Conservation (phyloP, 257 asterid species). For the Nicotiana tomentosiformis region DNA sequence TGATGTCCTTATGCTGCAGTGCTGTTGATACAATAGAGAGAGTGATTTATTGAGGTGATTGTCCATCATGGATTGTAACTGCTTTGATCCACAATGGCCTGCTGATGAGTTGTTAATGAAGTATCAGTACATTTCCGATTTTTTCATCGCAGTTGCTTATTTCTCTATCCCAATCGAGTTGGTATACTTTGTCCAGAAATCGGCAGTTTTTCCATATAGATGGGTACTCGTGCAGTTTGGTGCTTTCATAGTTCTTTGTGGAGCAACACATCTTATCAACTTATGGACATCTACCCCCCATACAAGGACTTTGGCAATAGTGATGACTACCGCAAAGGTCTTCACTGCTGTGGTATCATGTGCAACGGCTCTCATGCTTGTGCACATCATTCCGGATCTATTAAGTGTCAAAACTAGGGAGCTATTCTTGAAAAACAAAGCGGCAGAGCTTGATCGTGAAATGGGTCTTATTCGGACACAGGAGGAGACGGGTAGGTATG, state of each 20-base stretch:
- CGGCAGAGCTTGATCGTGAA: slow-evolving; percentile 95
- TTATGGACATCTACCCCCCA: slow-evolving; percentile 83
- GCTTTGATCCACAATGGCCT: slow-evolving; percentile 90
- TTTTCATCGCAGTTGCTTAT: slow-evolving; percentile 97
- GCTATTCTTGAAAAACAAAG: slow-evolving; percentile 80
- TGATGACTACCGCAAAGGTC: slow-evolving; percentile 77
- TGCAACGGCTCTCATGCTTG: slow-evolving; percentile 92
- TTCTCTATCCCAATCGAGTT: slow-evolving; percentile 95
- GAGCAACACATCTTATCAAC: slow-evolving; percentile 90
- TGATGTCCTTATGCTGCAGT: slow-evolving; percentile 25
- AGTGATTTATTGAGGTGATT: slow-evolving; percentile 4
- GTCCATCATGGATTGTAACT: slow-evolving; percentile 68
- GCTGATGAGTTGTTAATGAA: slow-evolving; percentile 91
- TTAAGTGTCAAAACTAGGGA: slow-evolving; percentile 95
- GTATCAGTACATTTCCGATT: slow-evolving; percentile 92
- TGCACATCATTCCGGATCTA: slow-evolving; percentile 94
- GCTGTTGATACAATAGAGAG: slow-evolving; percentile 11
- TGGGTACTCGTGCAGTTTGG: slow-evolving; percentile 99
- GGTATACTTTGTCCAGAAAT: slow-evolving; percentile 91
- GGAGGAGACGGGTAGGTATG: slow-evolving; percentile 97
- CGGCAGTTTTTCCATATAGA: slow-evolving; percentile 92
- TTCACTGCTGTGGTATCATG: slow-evolving; percentile 92
- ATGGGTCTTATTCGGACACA: slow-evolving; percentile 96
- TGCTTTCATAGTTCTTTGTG: slow-evolving; percentile 96
- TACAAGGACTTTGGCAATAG: slow-evolving; percentile 82